Conservation (phyloP, 2,329 filamentous ascomycete species). For the Colletotrichum lindemuthianum region DNA sequence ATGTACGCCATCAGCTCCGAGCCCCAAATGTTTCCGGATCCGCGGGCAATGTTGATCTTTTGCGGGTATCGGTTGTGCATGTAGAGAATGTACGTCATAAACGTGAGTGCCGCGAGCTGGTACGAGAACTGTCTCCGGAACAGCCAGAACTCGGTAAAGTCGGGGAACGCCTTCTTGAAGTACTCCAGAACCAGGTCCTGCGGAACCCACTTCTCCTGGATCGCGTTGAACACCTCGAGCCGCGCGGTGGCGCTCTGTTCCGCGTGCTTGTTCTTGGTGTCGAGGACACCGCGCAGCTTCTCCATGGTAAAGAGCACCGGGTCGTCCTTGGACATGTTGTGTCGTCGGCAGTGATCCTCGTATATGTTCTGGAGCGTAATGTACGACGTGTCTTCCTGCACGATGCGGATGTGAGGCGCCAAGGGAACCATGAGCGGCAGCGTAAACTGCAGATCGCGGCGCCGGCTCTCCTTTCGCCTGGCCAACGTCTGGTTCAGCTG, state of each 20-base stretch:
- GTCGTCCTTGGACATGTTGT: constrained; percentile 91
- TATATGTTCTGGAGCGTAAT: constrained; percentile 95
- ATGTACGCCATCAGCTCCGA: constrained; percentile 93
- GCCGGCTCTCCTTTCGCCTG: constrained; percentile 94
- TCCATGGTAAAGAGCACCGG: constrained; percentile 96
- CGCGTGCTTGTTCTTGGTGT: constrained; percentile 73
- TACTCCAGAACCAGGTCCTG: constrained; percentile 85
- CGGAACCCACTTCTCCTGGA: constrained; percentile 93
- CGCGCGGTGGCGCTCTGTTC: constrained; percentile 79
- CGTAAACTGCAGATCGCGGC: constrained; percentile 95
- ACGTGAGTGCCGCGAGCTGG: constrained; percentile 92
- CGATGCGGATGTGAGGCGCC: constrained; percentile 92
- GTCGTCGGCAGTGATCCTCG: constrained; percentile 92
- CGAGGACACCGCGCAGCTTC: constrained; percentile 81
- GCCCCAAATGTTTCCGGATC: constrained; percentile 94
- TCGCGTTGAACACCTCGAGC: constrained; percentile 92
- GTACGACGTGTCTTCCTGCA: constrained; percentile 95
- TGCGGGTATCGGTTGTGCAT: constrained; percentile 96
- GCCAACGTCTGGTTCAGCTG: constrained; percentile 93
- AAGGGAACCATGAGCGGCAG: constrained; percentile 95
- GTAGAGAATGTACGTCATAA: constrained; percentile 98
- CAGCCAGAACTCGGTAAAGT: constrained; percentile 95
- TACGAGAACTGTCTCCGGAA: constrained; percentile 98
- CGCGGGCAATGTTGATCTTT: constrained; percentile 91
- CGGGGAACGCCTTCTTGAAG: constrained; percentile 87